Evolutionary conservation across 768 basidiomycete species (phyloP).

Genomic region (Auriscalpium orientale): DNA sequence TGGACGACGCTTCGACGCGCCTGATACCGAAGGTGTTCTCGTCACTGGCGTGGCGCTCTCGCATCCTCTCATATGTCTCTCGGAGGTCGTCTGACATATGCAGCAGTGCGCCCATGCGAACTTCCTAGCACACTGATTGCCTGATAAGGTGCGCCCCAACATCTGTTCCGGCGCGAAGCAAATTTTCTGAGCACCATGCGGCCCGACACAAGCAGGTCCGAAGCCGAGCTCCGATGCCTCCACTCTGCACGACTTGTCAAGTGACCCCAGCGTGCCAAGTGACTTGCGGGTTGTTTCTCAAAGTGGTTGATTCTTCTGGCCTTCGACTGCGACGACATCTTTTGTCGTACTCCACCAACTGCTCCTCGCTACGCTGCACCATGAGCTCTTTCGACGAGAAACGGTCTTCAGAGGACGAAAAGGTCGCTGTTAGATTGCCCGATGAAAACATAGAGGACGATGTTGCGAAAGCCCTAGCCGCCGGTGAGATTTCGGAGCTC

Average conservation of each 20-base stretch:
- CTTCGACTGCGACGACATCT: background rate
- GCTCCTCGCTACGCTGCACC: background rate
- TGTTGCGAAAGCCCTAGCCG: background rate
- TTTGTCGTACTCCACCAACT: background rate
- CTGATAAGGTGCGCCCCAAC: too few species aligned
- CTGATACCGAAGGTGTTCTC: too few species aligned
- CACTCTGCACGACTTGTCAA: background rate
- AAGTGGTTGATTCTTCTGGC: background rate
- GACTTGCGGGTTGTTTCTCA: background rate
- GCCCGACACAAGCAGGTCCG: background rate
- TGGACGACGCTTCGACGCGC: too few species aligned
- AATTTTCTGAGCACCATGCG: too few species aligned
- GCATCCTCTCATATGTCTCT: too few species aligned
- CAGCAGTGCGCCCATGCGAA: too few species aligned
- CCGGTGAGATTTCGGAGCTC: constrained; percentile 51
- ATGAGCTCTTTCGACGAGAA: constrained; percentile 1
- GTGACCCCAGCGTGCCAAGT: background rate
- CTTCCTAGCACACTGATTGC: too few species aligned
- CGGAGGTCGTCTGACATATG: too few species aligned
- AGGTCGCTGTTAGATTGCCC: background rate
- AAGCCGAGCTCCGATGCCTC: background rate
- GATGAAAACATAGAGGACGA: background rate
- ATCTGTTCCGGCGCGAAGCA: too few species aligned
- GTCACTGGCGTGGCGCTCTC: too few species aligned
- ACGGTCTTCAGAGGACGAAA: background rate